Percentiles rank a stretch among this genome's conserved stretches.
Conservation (phyloP, 139 green algal species). For the Zygnema cylindricum region DNA sequence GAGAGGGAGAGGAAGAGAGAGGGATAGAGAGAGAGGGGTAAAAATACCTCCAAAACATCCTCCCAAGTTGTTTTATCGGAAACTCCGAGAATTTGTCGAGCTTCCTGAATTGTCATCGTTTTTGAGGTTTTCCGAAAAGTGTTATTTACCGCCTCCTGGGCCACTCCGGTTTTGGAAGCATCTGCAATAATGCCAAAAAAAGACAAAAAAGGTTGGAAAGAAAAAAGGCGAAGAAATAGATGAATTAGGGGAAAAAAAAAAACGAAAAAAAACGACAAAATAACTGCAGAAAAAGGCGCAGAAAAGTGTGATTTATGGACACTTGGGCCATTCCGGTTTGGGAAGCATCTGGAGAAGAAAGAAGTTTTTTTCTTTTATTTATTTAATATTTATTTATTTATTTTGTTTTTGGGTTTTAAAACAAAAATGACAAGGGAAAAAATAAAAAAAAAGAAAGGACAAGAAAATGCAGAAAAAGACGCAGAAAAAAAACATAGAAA, state of each 20-base stretch:
- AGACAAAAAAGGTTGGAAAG: neutral
- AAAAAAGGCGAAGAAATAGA: constrained; percentile 10
- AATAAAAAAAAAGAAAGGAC: too few species aligned
- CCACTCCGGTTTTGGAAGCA: constrained; percentile 77
- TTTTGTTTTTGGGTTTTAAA: too few species aligned
- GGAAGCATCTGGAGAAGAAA: too few species aligned
- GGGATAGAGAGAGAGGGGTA: too few species aligned
- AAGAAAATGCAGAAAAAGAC: too few species aligned
- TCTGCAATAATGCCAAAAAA: constrained; percentile 70
- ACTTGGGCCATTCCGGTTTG: too few species aligned
- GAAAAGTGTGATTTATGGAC: too few species aligned
- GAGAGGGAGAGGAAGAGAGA: constrained; percentile 4
- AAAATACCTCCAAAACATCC: constrained; percentile 85
- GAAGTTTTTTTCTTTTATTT: too few species aligned
- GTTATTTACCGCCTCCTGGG: constrained; percentile 69
- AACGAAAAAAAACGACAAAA: constrained; percentile 4
- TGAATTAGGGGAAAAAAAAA: constrained; percentile 27
- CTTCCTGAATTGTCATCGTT: constrained; percentile 78
- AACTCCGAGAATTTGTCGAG: constrained; percentile 79
- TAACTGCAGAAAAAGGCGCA: neutral
- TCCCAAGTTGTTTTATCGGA: constrained; percentile 70
- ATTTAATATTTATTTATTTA: too few species aligned
- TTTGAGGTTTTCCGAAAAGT: constrained; percentile 57
- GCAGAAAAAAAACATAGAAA: too few species aligned
- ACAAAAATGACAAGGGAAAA: too few species aligned